Conservation (phyloP, 768 basidiomycete genomes). For the Termitomyces sp. region DNA sequence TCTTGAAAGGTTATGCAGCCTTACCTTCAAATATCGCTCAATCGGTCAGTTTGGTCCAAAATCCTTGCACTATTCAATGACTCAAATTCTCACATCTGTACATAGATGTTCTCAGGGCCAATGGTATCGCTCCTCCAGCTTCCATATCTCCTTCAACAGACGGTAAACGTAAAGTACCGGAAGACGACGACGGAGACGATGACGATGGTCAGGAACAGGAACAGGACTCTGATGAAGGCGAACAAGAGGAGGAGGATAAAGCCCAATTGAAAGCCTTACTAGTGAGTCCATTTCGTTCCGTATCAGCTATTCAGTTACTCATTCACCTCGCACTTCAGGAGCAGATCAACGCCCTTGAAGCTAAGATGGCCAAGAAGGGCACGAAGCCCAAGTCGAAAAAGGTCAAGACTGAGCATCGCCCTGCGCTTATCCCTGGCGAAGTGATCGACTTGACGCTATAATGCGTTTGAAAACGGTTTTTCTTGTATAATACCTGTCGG, state of each 20-base stretch:
- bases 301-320: neutral
- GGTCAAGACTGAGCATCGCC: conserved; percentile 18
- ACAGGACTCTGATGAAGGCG: neutral
- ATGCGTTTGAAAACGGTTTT: neutral
- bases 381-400: conserved; percentile 2
- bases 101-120: conserved; percentile 15
- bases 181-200: neutral
- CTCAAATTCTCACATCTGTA: neutral
- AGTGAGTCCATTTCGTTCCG: neutral
- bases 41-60: conserved; percentile 15
- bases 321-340: neutral
- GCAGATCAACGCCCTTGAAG: conserved; percentile 4
- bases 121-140: conserved; percentile 10
- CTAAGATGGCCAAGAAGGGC: conserved; percentile 17
- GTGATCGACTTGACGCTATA: conserved; percentile 22
- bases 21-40: conserved; percentile 20
- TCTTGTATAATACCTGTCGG: neutral
- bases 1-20: neutral
- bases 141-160: neutral
- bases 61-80: neutral
- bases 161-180: conserved; percentile 4
- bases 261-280: neutral
- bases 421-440: conserved; percentile 14
- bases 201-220: neutral
- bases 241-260: neutral